Base-by-base conservation (phyloP, 441 rosid species). In the Euphorbia celastroides region DNA sequence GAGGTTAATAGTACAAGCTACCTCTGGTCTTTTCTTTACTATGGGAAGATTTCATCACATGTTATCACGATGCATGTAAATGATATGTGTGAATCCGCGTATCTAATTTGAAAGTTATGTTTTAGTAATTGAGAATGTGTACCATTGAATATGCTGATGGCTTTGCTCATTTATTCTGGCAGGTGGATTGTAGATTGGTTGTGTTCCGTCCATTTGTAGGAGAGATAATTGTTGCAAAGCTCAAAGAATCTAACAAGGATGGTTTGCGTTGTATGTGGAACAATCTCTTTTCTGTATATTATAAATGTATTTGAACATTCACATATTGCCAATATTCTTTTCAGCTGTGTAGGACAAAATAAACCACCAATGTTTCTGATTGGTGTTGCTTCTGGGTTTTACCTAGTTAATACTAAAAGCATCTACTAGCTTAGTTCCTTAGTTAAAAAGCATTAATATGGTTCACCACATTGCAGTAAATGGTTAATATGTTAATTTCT, bases 171-270 rank as follows among this genome's bases (percentile, higher is more conserved):
- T 28, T 41, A 20, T 54, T 57, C 27, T 78, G 67, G 65, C 83
- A 92, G 96, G 95, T 85, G 51, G 72, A 71, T 50, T 86, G 84
- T 78, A 86, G 94, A 75, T 67, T 92, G 78, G 67, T 92, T 11
- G 73, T 88, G 68, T 92, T 92, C 72, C 96, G 96, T 58, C 98
- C 98, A 70, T 89, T 92, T 77, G 77, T 81, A 62, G 96, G 95
- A 54, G 95, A 92, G 77, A 71, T 86, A 69, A 86, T 92, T 50
- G 68, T 76, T 67, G 96, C 88, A 3, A 84, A 82, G 74, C 84
- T 92, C 42, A 92, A 82, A 77, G 91, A 85, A 76, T 86, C 84
- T 28, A 83, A 83, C 66, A 71, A 77, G 48, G 80, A 74, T 64
- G 94, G 96, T 66, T 73, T 92, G 62, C 93, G 83, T 32, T 81